Conservation (phyloP, 441 rosid genomes). For the Erysimum cheiri region DNA sequence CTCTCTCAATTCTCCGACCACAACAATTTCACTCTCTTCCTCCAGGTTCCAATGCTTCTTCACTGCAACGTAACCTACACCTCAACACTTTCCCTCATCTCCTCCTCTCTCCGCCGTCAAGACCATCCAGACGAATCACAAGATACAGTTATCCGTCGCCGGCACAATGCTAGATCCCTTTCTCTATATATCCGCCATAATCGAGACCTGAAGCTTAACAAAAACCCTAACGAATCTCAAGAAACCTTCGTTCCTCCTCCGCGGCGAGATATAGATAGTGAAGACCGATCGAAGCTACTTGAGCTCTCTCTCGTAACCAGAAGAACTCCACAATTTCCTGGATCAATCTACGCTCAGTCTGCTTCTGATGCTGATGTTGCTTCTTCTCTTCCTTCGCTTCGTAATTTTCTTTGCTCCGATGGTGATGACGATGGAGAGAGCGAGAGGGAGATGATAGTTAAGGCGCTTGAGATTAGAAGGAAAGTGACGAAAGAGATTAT, state of each 20-base stretch:
- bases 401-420: conserved; percentile 40
- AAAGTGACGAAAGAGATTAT: conserved; percentile 75
- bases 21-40: no score
- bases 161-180: conserved; percentile 62
- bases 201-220: conserved; percentile 34
- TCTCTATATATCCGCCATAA: conserved; percentile 51
- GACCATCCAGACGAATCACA: conserved; percentile 24
- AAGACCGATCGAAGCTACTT: conserved; percentile 55
- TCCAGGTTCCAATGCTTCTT: conserved; percentile 46
- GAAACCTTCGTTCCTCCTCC: conserved; percentile 38
- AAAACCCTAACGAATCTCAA: conserved; percentile 24
- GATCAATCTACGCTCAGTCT: conserved; percentile 62
- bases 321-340: conserved; percentile 80
- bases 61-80: conserved; percentile 44
- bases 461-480: conserved; percentile 75
- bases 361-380: conserved; percentile 45
- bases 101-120: conserved; percentile 43
- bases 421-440: conserved; percentile 39
- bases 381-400: conserved; percentile 53
- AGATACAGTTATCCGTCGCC: conserved; percentile 50
- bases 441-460: conserved; percentile 67
- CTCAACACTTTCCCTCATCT: conserved; percentile 31
- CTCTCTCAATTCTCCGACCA: conserved; percentile 14
- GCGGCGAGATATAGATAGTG: conserved; percentile 21
- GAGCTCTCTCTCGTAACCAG: conserved; percentile 68